Conservation (phyloP, 441 rosid genomes). For the Erodium texanum region DNA sequence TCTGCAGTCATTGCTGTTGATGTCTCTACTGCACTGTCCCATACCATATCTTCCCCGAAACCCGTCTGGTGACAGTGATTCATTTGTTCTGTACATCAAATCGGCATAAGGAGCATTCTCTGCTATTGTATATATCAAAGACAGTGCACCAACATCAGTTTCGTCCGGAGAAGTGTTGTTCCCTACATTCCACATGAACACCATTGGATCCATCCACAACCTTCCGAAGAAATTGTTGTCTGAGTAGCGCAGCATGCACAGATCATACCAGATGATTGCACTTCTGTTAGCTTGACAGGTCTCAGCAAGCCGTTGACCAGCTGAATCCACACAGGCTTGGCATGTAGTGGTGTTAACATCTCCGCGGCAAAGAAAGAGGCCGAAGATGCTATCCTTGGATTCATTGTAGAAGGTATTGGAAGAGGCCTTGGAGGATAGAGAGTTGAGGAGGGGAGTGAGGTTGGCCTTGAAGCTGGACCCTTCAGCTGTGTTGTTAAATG, state of each 20-base stretch:
- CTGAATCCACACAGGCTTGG: slow-evolving; percentile 25
- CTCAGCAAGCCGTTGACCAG: slow-evolving; percentile 17
- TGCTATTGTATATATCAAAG: not conserved
- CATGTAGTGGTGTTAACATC: slow-evolving; percentile 32
- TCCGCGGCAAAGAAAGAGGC: slow-evolving; percentile 33
- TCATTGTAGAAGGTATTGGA: slow-evolving; percentile 24
- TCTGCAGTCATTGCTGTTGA: slow-evolving; percentile 25
- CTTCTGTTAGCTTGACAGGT: slow-evolving; percentile 26
- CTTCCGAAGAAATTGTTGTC: slow-evolving; percentile 21
- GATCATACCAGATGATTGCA: slow-evolving; percentile 28
- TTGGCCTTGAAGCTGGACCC: slow-evolving; percentile 8
- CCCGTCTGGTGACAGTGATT: slow-evolving; percentile 25
- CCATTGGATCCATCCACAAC: not conserved
- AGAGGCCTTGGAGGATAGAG: slow-evolving; percentile 19
- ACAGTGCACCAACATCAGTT: slow-evolving; percentile 15
- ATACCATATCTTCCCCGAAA: slow-evolving; percentile 26
- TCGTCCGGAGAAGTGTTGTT: slow-evolving; percentile 22
- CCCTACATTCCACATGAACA: not conserved
- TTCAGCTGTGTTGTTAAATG: not conserved
- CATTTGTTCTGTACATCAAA: slow-evolving; percentile 3
- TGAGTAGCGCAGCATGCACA: slow-evolving; percentile 37
- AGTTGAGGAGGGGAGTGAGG: slow-evolving; percentile 32
- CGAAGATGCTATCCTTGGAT: slow-evolving; percentile 13
- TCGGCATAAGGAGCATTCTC: not conserved
- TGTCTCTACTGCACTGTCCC: slow-evolving; percentile 37